Evolutionary conservation across 768 basidiomycete genomes (phyloP), one percentile per base, ranked within the genome.

Genomic region (Psilocybe sp.): DNA sequence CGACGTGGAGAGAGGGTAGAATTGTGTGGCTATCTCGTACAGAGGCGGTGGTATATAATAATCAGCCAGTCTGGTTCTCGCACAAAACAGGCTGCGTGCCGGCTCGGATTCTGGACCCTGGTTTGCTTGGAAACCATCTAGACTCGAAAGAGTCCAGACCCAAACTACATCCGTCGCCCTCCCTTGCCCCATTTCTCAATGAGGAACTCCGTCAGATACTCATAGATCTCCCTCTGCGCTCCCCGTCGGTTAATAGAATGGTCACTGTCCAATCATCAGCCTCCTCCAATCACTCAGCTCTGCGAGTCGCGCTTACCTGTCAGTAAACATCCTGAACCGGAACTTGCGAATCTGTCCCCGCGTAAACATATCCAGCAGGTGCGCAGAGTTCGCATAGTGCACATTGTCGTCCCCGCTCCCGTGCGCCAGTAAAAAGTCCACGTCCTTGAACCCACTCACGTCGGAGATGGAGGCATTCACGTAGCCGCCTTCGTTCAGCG

Each of bases 381-480:
- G 89, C 11, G 93, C 93, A 47, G 89, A 84, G 69, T 99, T 95
- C 35, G 89, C 82, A 60, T 81, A 94, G 68, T 99, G 97, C 40
- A 99, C 94, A 61, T 98, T 98, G 64, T 98, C 96, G 64, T 98
- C 96, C 8, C 87, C 96, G 57, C 86, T 92, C 28, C 97, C 97
- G 60, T 98, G 95, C 9, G 89, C 90, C 46, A 98, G 81, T 44
- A 95, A 66, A 65, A 80, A 98, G 56, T 92, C 81, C 28, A 86
- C 77, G 50, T 88, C 74, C 55, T 80, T 70, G 76, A 98, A 99
- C 3, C 85, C 92, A 9, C 85, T 86, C 43, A 97, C 92, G 62
- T 91, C 85, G 49, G 87, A 84, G 47, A 99, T 87, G 0, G 91
- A 90, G 14, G 90, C 88, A 42, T 87, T 92, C 57, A 87, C 69